Evolutionary conservation across 352 stramenopile genomes (phyloP), one percentile per base, ranked within the genome.

Genomic region (Pythium myriotylum): DNA sequence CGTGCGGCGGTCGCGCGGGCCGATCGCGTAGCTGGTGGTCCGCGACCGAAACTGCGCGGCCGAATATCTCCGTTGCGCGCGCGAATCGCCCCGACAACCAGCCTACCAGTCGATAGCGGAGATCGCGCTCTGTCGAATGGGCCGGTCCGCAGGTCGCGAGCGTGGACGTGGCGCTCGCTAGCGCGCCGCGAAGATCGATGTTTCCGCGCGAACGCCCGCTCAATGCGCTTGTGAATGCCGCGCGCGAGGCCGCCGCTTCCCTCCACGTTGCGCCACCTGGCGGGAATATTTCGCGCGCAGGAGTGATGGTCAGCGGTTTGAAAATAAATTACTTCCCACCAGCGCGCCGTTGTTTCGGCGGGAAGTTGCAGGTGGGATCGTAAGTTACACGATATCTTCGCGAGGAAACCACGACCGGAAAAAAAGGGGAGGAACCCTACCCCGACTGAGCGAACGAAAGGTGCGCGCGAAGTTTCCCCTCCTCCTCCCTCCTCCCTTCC

Each of bases 101-200:
- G 45, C 62, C 62, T 54, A 70, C 49, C 24, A 40, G 57, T 70
- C 62, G 62, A 53, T 62, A 60, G 46, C 6, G 55, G 27, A 70
- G 55, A 61, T 65, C 40, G n/a, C 40, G 54, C n/a, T 56, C 62
- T 70, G 20, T 70, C 62, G 24, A 56, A 57, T 54, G 49, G n/a
- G 32, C 16, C 43, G 23, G 13, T 12, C 26, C 10, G 13, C 40
- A 32, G 27, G 19, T 23, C 19, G 39, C 13, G 17, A 19, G 40
- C 48, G 16, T 52, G n/a, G 33, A 59, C 59, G 54, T 59, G 45
- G 58, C 41, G 39, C 8, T 16, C 43, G 47, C 39, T 19, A 58
- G 53, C 52, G 53, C 60, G 47, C 47, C 60, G 41, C 42, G 26
- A 68, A 68, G 53, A 62, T 62, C 27, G 60, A 33, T 33, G 37